Conservation (phyloP, 768 basidiomycete genomes). For the Suillus decipiens region DNA sequence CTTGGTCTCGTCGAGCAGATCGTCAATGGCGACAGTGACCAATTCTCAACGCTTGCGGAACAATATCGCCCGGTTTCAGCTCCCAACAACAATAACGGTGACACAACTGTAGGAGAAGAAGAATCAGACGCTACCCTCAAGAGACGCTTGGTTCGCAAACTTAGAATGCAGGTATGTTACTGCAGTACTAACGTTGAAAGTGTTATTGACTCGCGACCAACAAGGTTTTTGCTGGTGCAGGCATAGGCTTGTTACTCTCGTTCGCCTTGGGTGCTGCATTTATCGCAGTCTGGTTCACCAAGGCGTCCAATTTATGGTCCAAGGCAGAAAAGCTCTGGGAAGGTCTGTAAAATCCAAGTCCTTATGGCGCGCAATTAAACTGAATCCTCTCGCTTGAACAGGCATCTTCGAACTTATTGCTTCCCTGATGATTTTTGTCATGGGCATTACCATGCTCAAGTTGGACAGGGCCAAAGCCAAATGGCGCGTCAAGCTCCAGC, state of each 20-base stretch:
- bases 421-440: constrained; percentile 82
- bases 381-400: constrained; percentile 23
- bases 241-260: constrained; percentile 74
- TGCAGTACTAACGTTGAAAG: background rate
- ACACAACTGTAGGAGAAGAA: constrained; percentile 17
- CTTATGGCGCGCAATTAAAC: background rate
- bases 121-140: constrained; percentile 34
- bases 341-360: too few species aligned
- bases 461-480: constrained; percentile 93
- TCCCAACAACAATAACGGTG: constrained; percentile 7
- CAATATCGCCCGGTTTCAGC: background rate
- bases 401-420: constrained; percentile 74
- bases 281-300: constrained; percentile 94
- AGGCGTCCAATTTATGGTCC: constrained; percentile 80
- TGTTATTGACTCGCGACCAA: background rate
- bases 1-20: constrained; percentile 91
- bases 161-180: constrained; percentile 60
- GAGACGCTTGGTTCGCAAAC: constrained; percentile 59
- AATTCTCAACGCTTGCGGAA: background rate
- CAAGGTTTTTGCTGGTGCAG: constrained; percentile 77
- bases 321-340: constrained; percentile 92
- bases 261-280: constrained; percentile 88
- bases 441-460: constrained; percentile 94
- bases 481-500: constrained; percentile 88
- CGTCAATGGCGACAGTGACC: constrained; percentile 42